These are phyloP conservation scores for Zanthoxylum bungeanum DNA, from an alignment of 345 rosid genomes.

Conservation along the genomic window DNA sequence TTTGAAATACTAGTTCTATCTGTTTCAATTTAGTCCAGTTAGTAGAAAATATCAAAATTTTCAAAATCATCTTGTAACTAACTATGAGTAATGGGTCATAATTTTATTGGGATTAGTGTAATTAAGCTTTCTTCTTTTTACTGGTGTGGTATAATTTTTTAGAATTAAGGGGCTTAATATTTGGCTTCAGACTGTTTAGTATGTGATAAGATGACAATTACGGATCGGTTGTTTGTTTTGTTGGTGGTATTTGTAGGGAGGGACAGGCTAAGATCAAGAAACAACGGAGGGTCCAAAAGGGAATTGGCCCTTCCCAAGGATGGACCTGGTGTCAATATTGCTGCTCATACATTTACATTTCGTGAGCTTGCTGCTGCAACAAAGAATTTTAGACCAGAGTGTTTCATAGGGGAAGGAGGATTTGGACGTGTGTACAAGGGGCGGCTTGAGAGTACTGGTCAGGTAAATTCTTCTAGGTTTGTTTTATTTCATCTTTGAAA, in stretches of 20 bases:
- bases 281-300: conserved; percentile 56
- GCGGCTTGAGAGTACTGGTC: conserved; percentile 81
- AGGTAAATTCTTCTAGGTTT: conserved; percentile 45
- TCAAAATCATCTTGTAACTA: neutral
- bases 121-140: neutral
- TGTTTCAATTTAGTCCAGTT: neutral
- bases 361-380: conserved; percentile 93
- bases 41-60: neutral
- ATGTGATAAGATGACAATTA: neutral
- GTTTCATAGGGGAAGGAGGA: conserved; percentile 96
- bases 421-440: conserved; percentile 97
- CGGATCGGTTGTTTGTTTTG: conserved; percentile 11
- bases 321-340: conserved; percentile 54
- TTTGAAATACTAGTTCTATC: neutral
- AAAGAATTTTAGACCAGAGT: conserved; percentile 82
- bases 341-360: conserved; percentile 88
- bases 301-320: conserved; percentile 59
- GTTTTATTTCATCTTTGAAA: neutral
- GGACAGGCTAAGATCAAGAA: conserved; percentile 69
- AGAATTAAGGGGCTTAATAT: conserved; percentile 4
- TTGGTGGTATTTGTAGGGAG: conserved; percentile 56
- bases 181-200: neutral
- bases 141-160: neutral
- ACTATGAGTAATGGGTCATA: neutral
- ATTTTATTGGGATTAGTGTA: neutral